These are phyloP conservation scores for Starmera quercuum DNA, from an alignment of 805 yeast genomes.

Conservation along the genomic window DNA sequence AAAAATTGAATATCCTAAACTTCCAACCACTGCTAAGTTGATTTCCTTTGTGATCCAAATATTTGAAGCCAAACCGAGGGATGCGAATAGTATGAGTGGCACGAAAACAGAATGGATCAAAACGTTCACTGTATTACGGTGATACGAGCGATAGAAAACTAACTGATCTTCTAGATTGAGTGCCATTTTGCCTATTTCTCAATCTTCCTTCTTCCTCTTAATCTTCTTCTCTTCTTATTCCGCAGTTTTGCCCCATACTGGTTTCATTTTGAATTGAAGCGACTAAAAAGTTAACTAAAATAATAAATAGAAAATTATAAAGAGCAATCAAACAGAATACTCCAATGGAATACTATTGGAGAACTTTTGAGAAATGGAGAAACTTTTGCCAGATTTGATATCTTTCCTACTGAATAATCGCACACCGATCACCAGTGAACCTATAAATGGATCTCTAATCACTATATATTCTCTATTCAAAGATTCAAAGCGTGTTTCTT, in stretches of 20 bases:
- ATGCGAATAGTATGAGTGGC: conserved; percentile 62
- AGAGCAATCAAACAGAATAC: too few species aligned
- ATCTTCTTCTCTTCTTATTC: too few species aligned
- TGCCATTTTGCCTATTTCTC: background rate
- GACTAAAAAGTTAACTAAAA: too few species aligned
- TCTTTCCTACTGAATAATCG: conserved; percentile 7
- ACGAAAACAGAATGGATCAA: conserved; percentile 71
- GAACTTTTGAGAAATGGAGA: background rate
- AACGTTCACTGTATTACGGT: conserved; percentile 52
- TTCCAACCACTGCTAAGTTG: conserved; percentile 40
- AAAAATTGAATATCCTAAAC: conserved; percentile 44
- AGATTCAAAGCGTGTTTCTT: background rate
- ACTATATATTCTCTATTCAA: conserved; percentile 10
- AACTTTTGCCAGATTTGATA: background rate
- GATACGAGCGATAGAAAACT: conserved; percentile 54
- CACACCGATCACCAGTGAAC: conserved; percentile 4
- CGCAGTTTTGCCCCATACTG: too few species aligned
- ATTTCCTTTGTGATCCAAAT: conserved; percentile 16
- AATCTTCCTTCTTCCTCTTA: background rate
- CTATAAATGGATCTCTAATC: conserved; percentile 9
- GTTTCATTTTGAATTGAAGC: too few species aligned
- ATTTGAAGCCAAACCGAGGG: conserved; percentile 33
- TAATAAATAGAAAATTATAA: too few species aligned
- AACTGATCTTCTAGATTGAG: conserved; percentile 30
- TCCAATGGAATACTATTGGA: too few species aligned